Conservation (phyloP, 2,329 filamentous ascomycete species). For the Monosporascus sp. region DNA sequence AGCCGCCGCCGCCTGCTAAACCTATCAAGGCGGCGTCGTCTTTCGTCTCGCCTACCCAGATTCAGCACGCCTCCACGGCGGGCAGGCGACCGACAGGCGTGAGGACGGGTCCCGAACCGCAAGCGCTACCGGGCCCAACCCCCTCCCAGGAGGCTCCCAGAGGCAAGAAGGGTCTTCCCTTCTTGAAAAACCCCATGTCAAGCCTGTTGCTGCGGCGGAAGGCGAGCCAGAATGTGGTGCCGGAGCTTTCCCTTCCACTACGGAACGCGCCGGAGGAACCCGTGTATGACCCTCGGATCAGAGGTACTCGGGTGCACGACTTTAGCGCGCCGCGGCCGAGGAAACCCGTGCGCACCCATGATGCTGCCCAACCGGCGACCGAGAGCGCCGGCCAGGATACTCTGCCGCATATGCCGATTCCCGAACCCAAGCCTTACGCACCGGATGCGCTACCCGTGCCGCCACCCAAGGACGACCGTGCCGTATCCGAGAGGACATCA, state of each 20-base stretch:
- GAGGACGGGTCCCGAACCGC: conserved; percentile 33
- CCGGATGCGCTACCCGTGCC: conserved; percentile 29
- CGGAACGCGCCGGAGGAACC: conserved; percentile 36
- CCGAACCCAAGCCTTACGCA: conserved; percentile 11
- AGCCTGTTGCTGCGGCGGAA: conserved; percentile 53
- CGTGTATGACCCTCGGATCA: conserved; percentile 57
- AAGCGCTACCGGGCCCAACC: conserved; percentile 23
- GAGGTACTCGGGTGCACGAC: conserved; percentile 59
- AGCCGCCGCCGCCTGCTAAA: conserved; percentile 20
- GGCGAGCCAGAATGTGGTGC: conserved; percentile 39
- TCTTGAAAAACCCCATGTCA: conserved; percentile 55
- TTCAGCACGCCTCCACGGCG: conserved; percentile 30
- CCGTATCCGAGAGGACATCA: conserved; percentile 22
- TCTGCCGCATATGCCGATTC: conserved; percentile 8
- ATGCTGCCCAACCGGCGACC: conserved; percentile 10
- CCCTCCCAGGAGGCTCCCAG: conserved; percentile 35
- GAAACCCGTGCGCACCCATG: conserved; percentile 29
- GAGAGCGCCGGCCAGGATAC: conserved; percentile 16
- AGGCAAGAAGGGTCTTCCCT: conserved; percentile 49
- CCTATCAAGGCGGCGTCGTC: conserved; percentile 31
- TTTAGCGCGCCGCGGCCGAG: conserved; percentile 56
- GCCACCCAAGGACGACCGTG: conserved; percentile 30
- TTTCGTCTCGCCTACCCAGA: conserved; percentile 45
- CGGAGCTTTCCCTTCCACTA: conserved; percentile 38
- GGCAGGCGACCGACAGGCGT: conserved; percentile 39